Conservation (phyloP, 192 early-diverging fungal species). For the Funneliformis geosporum region DNA sequence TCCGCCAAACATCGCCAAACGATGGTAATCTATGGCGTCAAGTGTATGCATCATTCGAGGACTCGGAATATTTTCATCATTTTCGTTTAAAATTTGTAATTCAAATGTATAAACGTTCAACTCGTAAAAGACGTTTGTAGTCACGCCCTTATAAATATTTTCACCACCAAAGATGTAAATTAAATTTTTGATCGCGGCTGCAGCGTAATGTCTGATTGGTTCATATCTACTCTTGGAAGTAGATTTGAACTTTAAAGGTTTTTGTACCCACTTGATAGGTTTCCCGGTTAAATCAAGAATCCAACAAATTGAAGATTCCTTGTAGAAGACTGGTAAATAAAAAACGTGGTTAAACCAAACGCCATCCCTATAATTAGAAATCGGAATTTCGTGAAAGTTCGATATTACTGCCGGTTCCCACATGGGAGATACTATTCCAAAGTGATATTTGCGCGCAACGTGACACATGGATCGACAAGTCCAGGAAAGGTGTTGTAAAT, state of each 20-base stretch:
- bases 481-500: neutral
- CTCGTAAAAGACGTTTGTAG: conserved; percentile 2
- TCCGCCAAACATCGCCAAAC: conserved; percentile 4
- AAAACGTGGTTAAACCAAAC: neutral
- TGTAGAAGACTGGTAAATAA: neutral
- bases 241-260: neutral
- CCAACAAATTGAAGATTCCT: neutral
- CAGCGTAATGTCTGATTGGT: neutral
- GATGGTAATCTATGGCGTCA: conserved; percentile 1
- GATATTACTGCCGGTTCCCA: neutral
- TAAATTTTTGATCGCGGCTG: neutral
- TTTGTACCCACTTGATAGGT: neutral
- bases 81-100: neutral
- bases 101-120: neutral
- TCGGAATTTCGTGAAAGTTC: neutral
- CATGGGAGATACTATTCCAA: neutral
- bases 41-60: conserved; percentile 18
- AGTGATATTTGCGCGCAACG: neutral
- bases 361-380: neutral
- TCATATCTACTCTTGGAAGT: neutral
- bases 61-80: neutral
- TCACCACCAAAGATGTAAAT: conserved; percentile 27
- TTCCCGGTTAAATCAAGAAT: neutral
- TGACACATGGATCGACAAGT: neutral
- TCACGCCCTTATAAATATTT: neutral